A percentile compares a stretch with the other conserved stretches of the same genome.
phyloP scores from a whole-genome alignment of 495 filamentous ascomycete genomes.

The Neurospora tetraspora region DNA sequence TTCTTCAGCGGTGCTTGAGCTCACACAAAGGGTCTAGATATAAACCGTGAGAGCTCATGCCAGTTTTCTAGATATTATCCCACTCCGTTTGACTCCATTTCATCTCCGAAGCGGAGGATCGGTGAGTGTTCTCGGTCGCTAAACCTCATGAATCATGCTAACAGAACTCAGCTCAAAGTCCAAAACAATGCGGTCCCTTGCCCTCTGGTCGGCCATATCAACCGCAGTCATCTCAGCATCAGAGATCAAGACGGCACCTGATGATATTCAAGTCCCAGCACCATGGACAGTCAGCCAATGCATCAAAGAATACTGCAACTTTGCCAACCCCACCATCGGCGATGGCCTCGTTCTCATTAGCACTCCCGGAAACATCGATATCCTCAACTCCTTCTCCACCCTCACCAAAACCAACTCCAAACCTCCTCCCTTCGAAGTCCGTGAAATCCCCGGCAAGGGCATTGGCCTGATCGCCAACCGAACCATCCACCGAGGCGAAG shows the following conservation, averaged over 20 bases:
- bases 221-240: neutral
- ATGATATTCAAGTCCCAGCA: neutral
- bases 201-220: neutral
- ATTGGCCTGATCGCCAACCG: slow-evolving; percentile 29
- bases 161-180: neutral
- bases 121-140: neutral
- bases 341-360: slow-evolving; percentile 27
- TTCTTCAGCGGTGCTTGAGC: neutral
- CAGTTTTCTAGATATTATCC: too few relatives aligned
- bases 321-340: slow-evolving; percentile 14
- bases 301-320: slow-evolving; percentile 27
- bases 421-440: slow-evolving; percentile 16
- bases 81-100: neutral
- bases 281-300: slow-evolving; percentile 29
- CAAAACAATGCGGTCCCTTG: neutral
- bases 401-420: neutral
- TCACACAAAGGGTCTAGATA: neutral
- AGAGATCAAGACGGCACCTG: neutral
- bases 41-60: neutral
- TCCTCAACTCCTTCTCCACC: slow-evolving; percentile 11
- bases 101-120: neutral
- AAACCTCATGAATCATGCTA: neutral
- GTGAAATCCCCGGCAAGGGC: slow-evolving; percentile 28
- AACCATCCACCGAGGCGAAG: slow-evolving; percentile 28
- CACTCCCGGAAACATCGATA: slow-evolving; percentile 15